These are phyloP conservation scores for Flaveria trinervia DNA, from an alignment of 129 eudicot species.

Conservation along the genomic window DNA sequence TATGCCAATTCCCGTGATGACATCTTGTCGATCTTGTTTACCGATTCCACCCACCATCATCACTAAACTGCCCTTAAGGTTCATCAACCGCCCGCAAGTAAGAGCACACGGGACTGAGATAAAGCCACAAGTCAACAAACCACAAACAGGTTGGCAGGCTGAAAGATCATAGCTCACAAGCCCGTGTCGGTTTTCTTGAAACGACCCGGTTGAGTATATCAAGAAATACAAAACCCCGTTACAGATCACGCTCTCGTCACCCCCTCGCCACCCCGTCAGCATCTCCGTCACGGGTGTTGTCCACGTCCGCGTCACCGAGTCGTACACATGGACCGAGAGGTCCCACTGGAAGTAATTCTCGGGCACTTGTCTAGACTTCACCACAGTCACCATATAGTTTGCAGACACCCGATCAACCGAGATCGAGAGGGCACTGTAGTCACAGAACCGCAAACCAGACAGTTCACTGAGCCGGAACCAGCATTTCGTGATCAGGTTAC, in stretches of 20 bases:
- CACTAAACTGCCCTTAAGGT: slow-evolving; percentile 67
- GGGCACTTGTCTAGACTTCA: slow-evolving; percentile 86
- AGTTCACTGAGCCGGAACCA: slow-evolving; percentile 54
- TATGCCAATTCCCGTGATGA: slow-evolving; percentile 86
- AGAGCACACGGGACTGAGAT: slow-evolving; percentile 75
- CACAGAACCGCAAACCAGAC: slow-evolving; percentile 59
- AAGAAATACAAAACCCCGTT: slow-evolving; percentile 75
- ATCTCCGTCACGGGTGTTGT: slow-evolving; percentile 59
- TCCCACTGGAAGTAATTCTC: slow-evolving; percentile 80
- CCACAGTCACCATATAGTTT: slow-evolving; percentile 54
- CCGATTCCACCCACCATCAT: slow-evolving; percentile 98
- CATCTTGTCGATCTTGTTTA: slow-evolving; percentile 77
- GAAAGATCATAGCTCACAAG: slow-evolving; percentile 58
- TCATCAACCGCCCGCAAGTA: slow-evolving; percentile 94
- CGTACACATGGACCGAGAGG: slow-evolving; percentile 71
- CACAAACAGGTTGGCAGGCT: slow-evolving; percentile 30
- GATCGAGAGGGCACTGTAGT: slow-evolving; percentile 73
- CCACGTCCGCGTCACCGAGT: slow-evolving; percentile 69
- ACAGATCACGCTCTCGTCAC: slow-evolving; percentile 86
- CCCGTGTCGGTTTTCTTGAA: slow-evolving; percentile 68
- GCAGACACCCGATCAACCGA: slow-evolving; percentile 48
- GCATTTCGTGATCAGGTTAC: slow-evolving; percentile 71
- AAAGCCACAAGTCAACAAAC: slow-evolving; percentile 53
- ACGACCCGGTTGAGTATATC: slow-evolving; percentile 69
- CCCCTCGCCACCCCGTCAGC: slow-evolving; percentile 86